Evolutionary conservation across 371 early-diverging fungal species (phyloP).

Genomic region (Apophysomyces elegans): DNA sequence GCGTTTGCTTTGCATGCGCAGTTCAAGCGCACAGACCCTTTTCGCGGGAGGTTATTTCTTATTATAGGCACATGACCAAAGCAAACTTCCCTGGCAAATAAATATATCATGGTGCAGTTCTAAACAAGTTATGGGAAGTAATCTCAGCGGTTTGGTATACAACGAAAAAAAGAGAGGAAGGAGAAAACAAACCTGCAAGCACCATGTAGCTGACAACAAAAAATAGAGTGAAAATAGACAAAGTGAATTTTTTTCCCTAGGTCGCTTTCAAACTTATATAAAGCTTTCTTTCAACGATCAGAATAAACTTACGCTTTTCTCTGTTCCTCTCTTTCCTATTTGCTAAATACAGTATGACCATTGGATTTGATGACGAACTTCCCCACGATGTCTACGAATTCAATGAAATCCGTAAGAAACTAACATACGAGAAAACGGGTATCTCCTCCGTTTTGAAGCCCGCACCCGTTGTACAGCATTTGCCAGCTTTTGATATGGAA

Average conservation of each 20-base stretch:
- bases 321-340: background rate
- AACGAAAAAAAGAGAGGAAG: slow-evolving; percentile 4
- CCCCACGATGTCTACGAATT: slow-evolving; percentile 52
- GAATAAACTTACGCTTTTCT: too few species aligned
- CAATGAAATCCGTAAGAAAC: slow-evolving; percentile 48
- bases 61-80: background rate
- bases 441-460: slow-evolving; percentile 51
- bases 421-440: slow-evolving; percentile 50
- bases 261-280: background rate
- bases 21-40: background rate
- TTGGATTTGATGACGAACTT: slow-evolving; percentile 55
- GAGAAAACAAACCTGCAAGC: background rate
- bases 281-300: background rate
- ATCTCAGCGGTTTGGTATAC: background rate
- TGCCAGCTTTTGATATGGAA: slow-evolving; percentile 43
- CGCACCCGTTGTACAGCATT: slow-evolving; percentile 51
- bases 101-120: background rate
- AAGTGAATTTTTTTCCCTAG: background rate
- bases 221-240: background rate
- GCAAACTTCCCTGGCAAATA: background rate
- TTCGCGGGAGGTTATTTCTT: background rate
- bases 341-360: slow-evolving; percentile 27
- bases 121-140: slow-evolving; percentile 2
- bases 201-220: too few species aligned
- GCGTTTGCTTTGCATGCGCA: background rate